Base-by-base conservation (phyloP, 768 basidiomycete genomes). In the Pisolithus microcarpus region DNA sequence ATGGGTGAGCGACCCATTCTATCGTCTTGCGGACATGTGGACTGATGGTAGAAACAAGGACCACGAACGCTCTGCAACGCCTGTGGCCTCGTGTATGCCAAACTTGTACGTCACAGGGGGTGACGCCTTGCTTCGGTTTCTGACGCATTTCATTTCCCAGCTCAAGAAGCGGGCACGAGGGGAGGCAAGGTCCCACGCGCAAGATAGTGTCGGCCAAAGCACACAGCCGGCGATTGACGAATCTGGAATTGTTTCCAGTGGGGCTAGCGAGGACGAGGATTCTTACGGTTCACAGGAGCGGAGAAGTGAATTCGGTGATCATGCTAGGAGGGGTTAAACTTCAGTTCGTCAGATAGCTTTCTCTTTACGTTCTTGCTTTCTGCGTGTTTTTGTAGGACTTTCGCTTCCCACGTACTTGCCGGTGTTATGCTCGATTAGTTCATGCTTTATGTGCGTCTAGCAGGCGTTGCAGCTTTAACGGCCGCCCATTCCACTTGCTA, bases 31-130 rank as follows among this genome's bases (percentile, higher is more conserved):
- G 50, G 30, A 53, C 56, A 50, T 58, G 56, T 56, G 52, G 48
- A 37, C 44, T 69, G 61, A 69, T 53, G 44, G 54, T 58, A 55
- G 53, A 56, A 58, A 53, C 54, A 54, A 88, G 87, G 87, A 47
- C 87, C 87, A 21, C 77, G 88, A 62, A 90, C 87, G 49, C 71
- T 91, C 48, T 91, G 87, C 65, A 91, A 91, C 64, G 87, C 87
- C 10, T 91, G 87, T 66, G 87, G 87, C 49, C 78, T 91, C 56
- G 87, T 91, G 53, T 91, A 88, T 65, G 88, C 87, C 49, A 91
- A 91, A 71, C 74, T 90, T 67, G 87, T 89, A 66, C 63, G 82
- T 75, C 58, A 67, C 57, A 59, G 53, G 57, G 48, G 60, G 51
- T 55, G 51, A 49, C 42, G 31, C 49, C 55, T 48, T 37, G 37